Percentiles rank a stretch among this genome's conserved stretches.
Evolutionary conservation across 2,329 filamentous ascomycete genomes (phyloP).

Genomic region (Pestalotiopsis sp.): DNA sequence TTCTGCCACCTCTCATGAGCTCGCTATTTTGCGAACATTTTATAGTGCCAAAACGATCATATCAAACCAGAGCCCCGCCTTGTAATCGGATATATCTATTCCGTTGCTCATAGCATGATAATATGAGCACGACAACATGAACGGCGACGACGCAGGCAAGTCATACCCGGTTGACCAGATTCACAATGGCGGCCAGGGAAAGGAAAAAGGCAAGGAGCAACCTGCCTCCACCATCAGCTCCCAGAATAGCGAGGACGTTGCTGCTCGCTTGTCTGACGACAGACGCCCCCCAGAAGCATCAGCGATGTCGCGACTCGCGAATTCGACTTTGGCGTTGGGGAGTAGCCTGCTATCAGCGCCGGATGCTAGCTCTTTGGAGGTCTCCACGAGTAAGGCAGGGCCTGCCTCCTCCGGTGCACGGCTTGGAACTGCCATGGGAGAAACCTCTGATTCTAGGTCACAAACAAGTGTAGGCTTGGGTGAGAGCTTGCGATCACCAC

Average conservation of each 20-base stretch:
- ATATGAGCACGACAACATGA: background rate
- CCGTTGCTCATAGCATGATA: background rate
- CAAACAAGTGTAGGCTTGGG: background rate
- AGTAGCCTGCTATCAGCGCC: constrained; percentile 26
- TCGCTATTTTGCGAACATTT: background rate
- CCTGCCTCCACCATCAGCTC: background rate
- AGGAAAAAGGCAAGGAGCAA: constrained; percentile 5
- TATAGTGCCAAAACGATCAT: background rate
- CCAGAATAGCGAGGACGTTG: background rate
- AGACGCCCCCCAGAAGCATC: constrained; percentile 14
- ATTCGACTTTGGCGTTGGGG: constrained; percentile 24
- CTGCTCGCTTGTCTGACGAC: background rate
- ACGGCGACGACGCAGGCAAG: background rate
- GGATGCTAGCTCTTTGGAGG: constrained; percentile 6
- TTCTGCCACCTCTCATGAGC: background rate
- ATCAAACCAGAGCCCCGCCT: too few species aligned
- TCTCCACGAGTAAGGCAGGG: constrained; percentile 8
- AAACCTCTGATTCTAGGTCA: background rate
- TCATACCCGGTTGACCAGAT: background rate
- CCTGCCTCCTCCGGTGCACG: background rate
- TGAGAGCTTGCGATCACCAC: constrained; percentile 29
- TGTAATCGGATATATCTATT: too few species aligned
- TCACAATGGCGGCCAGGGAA: background rate
- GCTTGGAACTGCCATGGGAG: constrained; percentile 13
- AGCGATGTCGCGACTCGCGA: constrained; percentile 22